Conservation (phyloP, 257 asterid species). For the Ligustrum vulgare region DNA sequence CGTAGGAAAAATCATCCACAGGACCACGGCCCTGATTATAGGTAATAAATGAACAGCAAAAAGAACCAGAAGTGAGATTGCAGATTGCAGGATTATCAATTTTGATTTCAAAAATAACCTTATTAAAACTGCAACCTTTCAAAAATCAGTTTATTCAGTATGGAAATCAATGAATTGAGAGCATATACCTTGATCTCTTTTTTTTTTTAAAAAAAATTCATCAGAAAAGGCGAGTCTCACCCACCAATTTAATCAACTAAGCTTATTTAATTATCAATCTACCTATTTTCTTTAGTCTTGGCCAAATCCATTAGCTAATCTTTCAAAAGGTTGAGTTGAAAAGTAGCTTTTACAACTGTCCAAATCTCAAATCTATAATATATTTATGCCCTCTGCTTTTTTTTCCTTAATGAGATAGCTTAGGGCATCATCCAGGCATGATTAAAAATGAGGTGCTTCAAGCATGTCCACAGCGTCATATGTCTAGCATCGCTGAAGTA, state of each 20-base stretch:
- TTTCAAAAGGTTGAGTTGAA: neutral
- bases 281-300: neutral
- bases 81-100: neutral
- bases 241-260: neutral
- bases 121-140: neutral
- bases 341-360: neutral
- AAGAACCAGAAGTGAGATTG: neutral
- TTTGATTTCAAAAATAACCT: neutral
- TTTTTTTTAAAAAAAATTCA: neutral
- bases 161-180: neutral
- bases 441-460: neutral
- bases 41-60: conserved; percentile 13
- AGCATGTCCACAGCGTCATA: neutral
- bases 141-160: neutral
- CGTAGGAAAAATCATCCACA: conserved; percentile 52
- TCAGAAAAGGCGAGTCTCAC: neutral
- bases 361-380: neutral
- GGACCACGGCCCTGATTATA: conserved; percentile 93
- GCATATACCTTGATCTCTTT: too few relatives aligned
- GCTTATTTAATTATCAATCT: neutral
- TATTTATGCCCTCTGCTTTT: neutral
- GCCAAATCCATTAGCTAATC: neutral
- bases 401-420: neutral
- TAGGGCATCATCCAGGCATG: neutral
- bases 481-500: neutral